A percentile compares a stretch with the other conserved stretches of the same genome.
Evolutionary conservation across 805 yeast species (phyloP).

Genomic region (Groenewaldozyma tartarivorans): DNA sequence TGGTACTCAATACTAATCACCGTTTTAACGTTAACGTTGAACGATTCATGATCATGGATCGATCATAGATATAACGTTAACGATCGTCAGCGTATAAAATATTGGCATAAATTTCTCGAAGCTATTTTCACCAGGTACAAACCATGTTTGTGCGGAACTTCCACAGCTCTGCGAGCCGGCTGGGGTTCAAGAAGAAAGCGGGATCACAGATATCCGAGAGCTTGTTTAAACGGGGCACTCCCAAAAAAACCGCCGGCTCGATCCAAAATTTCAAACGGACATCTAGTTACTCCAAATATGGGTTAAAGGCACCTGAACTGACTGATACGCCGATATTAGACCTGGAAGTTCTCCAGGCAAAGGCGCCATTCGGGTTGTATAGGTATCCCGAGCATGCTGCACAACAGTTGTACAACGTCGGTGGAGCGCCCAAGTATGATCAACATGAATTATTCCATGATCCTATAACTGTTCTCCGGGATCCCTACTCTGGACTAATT

Average conservation of each 20-base stretch:
- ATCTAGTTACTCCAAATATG: slow-evolving; percentile 11
- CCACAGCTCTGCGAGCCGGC: background rate
- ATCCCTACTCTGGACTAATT: slow-evolving; percentile 39
- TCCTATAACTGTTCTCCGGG: slow-evolving; percentile 52
- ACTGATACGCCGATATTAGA: slow-evolving; percentile 9
- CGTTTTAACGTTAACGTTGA: too few relatives aligned
- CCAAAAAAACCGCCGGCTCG: slow-evolving; percentile 13
- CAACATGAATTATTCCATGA: slow-evolving; percentile 53
- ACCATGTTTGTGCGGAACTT: background rate
- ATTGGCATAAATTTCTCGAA: too few relatives aligned
- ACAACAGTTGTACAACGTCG: slow-evolving; percentile 40
- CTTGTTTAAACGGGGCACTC: slow-evolving; percentile 18
- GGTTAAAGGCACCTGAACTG: slow-evolving; percentile 7
- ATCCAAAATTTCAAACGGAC: slow-evolving; percentile 12
- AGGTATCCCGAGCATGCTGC: slow-evolving; percentile 35
- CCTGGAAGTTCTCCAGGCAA: slow-evolving; percentile 2
- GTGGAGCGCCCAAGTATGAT: slow-evolving; percentile 60
- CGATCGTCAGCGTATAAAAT: too few relatives aligned
- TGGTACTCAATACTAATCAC: too few relatives aligned
- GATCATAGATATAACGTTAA: too few relatives aligned
- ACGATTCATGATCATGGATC: too few relatives aligned
- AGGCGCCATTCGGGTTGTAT: slow-evolving; percentile 1
- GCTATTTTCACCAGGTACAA: too few relatives aligned
- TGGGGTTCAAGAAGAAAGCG: background rate
- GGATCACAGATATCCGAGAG: background rate